Evolutionary conservation across 805 yeast genomes (phyloP), one percentile per base, ranked within the genome.

Genomic region (Starmerella tilneyi): DNA sequence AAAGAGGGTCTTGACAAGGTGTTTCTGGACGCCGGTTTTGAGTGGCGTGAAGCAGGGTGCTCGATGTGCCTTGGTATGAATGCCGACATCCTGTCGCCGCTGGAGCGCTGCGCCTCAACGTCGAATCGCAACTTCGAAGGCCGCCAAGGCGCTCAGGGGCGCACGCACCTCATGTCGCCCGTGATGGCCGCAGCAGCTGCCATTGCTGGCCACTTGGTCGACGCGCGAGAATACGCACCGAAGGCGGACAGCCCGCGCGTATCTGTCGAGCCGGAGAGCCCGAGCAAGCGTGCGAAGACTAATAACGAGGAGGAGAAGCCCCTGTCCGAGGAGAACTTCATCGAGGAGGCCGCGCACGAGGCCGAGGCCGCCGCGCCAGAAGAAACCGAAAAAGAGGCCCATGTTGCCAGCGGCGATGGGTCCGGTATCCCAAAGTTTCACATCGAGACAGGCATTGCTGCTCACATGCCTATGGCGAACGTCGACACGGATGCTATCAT

Each of bases 181-280:
- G 95, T 95, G 19, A 92, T 92, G 98, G 98, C 98, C 39, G 98
- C 98, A 26, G 96, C 97, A 17, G 97, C 98, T 16, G 96, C 88
- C 58, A 79, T 92, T 56, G 75, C 74, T 46, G 98, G 98, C 55
- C 85, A 80, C 60, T 79, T 92, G 59, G 74, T 83, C 37, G 98
- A 92, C 62, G 88, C 88, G 57, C 80, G 98, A 68, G 81, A 84
- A 45, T 84, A 74, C 64, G 69, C 76, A 49, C 47, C 46, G 8
- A 27, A 43, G 40, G 66, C 55, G 15, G 61, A 59, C 27, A 59
- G 60, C 15, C 56, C 63, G 15, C 54, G 52, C 16, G 59, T 63
- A 31, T 59, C 65, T 3, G 69, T 66, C 34, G 67, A 68, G 39
- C 29, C 43, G 4, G 35, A 19, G 26, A 28, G 32, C 19, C 40